Evolutionary conservation across 441 rosid genomes (phyloP).

Genomic region (Sinapis alba): DNA sequence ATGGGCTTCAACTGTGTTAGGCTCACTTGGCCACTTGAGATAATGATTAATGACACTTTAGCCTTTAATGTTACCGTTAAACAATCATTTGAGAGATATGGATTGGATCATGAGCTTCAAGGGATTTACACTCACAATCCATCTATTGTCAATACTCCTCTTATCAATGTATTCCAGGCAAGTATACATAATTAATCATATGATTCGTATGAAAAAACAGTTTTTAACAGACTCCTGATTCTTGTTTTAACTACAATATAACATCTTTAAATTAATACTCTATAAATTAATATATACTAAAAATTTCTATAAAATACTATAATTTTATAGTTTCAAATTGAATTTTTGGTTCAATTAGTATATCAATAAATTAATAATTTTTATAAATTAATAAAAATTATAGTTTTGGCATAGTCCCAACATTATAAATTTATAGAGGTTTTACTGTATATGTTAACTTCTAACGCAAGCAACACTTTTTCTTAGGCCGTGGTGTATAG

Average conservation of each 20-base stretch:
- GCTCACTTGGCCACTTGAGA: slow-evolving; percentile 78
- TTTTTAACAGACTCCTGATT: background rate
- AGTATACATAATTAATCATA: background rate
- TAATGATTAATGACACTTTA: slow-evolving; percentile 64
- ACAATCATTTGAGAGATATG: slow-evolving; percentile 62
- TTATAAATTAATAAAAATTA: too few species aligned
- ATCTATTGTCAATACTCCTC: slow-evolving; percentile 61
- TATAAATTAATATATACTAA: too few species aligned
- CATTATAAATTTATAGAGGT: too few species aligned
- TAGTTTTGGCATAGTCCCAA: too few species aligned
- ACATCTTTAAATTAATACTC: too few species aligned
- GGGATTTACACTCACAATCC: slow-evolving; percentile 76
- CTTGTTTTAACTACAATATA: background rate
- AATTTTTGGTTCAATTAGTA: too few species aligned
- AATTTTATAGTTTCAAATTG: too few species aligned
- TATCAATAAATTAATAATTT: too few species aligned
- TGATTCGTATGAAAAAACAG: background rate
- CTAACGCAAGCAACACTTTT: slow-evolving; percentile 13
- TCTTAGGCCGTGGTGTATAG: slow-evolving; percentile 62
- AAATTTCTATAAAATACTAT: too few species aligned
- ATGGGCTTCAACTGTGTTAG: slow-evolving; percentile 88
- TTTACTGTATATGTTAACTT: background rate
- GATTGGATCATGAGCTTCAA: slow-evolving; percentile 52
- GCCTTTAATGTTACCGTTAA: slow-evolving; percentile 57
- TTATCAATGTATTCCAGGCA: slow-evolving; percentile 70